Percentiles rank a stretch among this genome's conserved stretches.
Evolutionary conservation across 73 alveolate species (phyloP).

Genomic region (Diophrys appendiculata): DNA sequence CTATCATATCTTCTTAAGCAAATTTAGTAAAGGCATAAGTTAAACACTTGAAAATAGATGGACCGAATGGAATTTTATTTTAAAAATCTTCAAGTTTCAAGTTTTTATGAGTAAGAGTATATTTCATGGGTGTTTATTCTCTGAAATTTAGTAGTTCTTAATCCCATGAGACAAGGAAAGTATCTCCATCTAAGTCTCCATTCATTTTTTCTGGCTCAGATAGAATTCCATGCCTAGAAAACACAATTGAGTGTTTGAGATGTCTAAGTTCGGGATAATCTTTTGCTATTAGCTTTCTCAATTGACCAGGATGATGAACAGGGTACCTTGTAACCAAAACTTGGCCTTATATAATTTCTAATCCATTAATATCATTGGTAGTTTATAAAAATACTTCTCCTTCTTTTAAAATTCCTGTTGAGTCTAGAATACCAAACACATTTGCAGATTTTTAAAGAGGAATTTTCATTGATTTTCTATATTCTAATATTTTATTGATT

Average conservation of each 20-base stretch:
- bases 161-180: not conserved
- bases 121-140: not conserved
- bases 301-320: not conserved
- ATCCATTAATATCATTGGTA: too few relatives aligned
- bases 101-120: too few relatives aligned
- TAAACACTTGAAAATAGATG: too few relatives aligned
- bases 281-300: not conserved
- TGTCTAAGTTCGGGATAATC: not conserved
- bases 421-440: not conserved
- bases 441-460: not conserved
- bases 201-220: not conserved
- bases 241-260: not conserved
- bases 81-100: too few relatives aligned
- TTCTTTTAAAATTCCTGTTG: not conserved
- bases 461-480: not conserved
- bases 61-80: too few relatives aligned
- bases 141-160: not conserved
- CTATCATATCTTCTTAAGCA: too few relatives aligned
- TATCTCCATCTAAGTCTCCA: conserved; percentile 1
- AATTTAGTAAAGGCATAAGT: too few relatives aligned
- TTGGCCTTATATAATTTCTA: not conserved
- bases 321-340: not conserved
- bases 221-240: not conserved
- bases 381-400: not conserved
- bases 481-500: too few relatives aligned